Evolutionary conservation across 371 early-diverging fungal genomes (phyloP).

Genomic region (Rhizomucor miehei): DNA sequence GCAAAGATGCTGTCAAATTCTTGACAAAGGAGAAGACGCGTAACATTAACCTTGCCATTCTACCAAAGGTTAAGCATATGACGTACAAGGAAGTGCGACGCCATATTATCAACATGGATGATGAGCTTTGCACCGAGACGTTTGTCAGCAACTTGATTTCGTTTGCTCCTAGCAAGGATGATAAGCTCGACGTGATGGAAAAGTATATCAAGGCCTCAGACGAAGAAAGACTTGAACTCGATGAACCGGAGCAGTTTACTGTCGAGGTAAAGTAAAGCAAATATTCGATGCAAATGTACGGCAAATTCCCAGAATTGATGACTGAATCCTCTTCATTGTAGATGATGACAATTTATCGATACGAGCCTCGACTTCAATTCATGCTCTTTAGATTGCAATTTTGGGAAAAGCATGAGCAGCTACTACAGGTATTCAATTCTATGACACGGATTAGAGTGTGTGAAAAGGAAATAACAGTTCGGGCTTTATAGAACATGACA

Average conservation of each 20-base stretch:
- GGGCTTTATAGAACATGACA: constrained; percentile 28
- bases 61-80: constrained; percentile 18
- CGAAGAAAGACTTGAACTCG: constrained; percentile 43
- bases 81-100: constrained; percentile 16
- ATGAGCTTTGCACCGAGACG: constrained; percentile 27
- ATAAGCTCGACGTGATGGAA: constrained; percentile 31
- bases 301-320: neutral
- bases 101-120: constrained; percentile 24
- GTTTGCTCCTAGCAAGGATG: constrained; percentile 30
- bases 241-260: constrained; percentile 54
- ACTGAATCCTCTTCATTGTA: constrained; percentile 9
- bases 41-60: constrained; percentile 30
- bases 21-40: constrained; percentile 35
- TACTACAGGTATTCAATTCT: constrained; percentile 17
- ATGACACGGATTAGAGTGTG: neutral
- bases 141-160: constrained; percentile 35
- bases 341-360: constrained; percentile 51
- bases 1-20: constrained; percentile 40
- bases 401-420: constrained; percentile 43
- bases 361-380: constrained; percentile 44
- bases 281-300: neutral
- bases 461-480: neutral
- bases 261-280: constrained; percentile 31
- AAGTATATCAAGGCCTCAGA: constrained; percentile 41
- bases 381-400: constrained; percentile 49